Evolutionary conservation across 345 rosid species (phyloP), one percentile per base, ranked within the genome.

Genomic region (Erodium maritimum): DNA sequence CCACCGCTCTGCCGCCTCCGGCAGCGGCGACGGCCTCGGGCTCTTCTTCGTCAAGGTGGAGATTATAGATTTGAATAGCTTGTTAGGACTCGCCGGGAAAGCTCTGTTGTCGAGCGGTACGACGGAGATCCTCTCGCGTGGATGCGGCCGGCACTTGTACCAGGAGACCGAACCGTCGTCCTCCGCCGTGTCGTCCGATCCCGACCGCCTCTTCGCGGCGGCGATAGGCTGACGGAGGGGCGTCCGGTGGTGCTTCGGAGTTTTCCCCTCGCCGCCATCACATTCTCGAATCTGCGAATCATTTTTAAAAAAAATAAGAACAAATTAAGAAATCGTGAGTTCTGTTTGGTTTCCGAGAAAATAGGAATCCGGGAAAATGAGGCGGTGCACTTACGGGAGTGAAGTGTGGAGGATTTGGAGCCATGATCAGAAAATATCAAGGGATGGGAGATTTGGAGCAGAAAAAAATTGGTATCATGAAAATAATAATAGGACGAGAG

Each of bases 341-440:
- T 6, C 5, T 29, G 37, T 29, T 29, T 29, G 9, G 5, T 29
- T 29, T 29, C 37, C 37, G 8, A 11, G 37, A 29, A 29, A 29
- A 29, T 29, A 11, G 9, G 37, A 11, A 29, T 29, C 4, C 37
- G 37, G n/a, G n/a, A n/a, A n/a, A n/a, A n/a, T n/a, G n/a, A n/a
- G n/a, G n/a, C n/a, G n/a, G n/a, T n/a, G n/a, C 20, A 80, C 91
- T 83, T 75, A 88, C 96, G 23, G 96, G 84, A 56, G 82, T 80
- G 72, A 88, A 81, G 37, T 53, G 69, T 56, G 48, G 80, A 79
- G n/a, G 80, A 75, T 62, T 76, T 79, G 94, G 76, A 63, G 82
- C 75, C 52, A 48, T 48, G 37, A 29, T 29, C 37, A 5, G 37
- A 29, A n/a, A n/a, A n/a, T n/a, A n/a, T n/a, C n/a, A n/a, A n/a